Evolutionary conservation across 495 filamentous ascomycete genomes (phyloP), one percentile per base, ranked within the genome.

Genomic region (Penicillium silybi): DNA sequence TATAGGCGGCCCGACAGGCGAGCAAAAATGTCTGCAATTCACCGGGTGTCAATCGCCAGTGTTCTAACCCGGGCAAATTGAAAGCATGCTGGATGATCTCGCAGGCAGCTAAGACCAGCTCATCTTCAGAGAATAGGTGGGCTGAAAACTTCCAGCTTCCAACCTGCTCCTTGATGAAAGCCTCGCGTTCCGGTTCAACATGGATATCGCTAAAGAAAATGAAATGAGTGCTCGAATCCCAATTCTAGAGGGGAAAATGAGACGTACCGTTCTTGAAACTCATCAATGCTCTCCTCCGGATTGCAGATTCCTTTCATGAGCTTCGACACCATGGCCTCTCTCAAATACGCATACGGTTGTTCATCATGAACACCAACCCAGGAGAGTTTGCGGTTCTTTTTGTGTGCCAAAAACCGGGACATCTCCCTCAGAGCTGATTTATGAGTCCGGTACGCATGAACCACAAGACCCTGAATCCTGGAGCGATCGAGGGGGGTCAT

Each of bases 231-330:
- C 4, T 13, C 6, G n/a, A n/a, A 39, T 18, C 16, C 37, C 4
- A 5, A 3, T 39, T 18, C 29, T 32, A 10, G 18, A 39, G 4
- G 18, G 7, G 6, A 39, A 6, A 17, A 39, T 16, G 37, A 16
- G 37, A 39, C 37, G 6, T 39, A 39, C 37, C 58, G 68, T 46
- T 77, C 68, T 43, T 83, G 76, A 39, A 80, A 69, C 44, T 75
- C 69, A 27, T 82, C 74, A 39, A 72, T 77, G 44, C 70, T 77
- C 64, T 70, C 81, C 66, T 86, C 81, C 1, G 83, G 83, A 47
- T 85, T 88, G 70, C 92, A 96, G 37, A 98, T 97, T 29, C 89
- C 83, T 56, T 82, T 85, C 88, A 97, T 95, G 40, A 98, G 78
- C 53, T 83, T 88, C 1, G 90, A 92, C 19, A 97, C 92, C 88